Percentiles rank a stretch among this genome's conserved stretches.
Evolutionary conservation across 108 stramenopile genomes (phyloP).

Genomic region (Chaetoceros muelleri): DNA sequence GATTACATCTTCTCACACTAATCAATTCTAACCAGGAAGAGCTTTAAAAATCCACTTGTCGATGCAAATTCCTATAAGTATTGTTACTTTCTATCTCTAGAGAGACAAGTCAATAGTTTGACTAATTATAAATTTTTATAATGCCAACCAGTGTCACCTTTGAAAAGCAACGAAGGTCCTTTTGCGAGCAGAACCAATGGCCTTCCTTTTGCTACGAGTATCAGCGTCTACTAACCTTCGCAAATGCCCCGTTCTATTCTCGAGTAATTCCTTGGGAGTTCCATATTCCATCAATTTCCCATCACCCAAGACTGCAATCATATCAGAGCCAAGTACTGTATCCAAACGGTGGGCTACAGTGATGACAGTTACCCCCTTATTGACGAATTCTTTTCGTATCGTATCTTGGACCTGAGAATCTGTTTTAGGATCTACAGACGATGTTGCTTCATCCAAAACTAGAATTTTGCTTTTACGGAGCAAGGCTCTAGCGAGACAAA

Average conservation of each 20-base stretch:
- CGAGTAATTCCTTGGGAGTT: slow-evolving; percentile 39
- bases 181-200: too few species aligned
- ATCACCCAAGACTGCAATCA: slow-evolving; percentile 81
- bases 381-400: slow-evolving; percentile 61
- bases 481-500: slow-evolving; percentile 88
- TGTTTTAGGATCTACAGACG: slow-evolving; percentile 60
- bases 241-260: slow-evolving; percentile 32
- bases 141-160: too few species aligned
- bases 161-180: too few species aligned
- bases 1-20: too few species aligned
- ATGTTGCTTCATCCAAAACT: slow-evolving; percentile 82
- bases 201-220: slow-evolving; percentile 29
- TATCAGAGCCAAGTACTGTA: slow-evolving; percentile 85
- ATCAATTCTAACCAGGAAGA: too few species aligned
- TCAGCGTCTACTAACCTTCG: slow-evolving; percentile 46
- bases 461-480: slow-evolving; percentile 68
- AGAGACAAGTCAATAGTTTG: too few species aligned
- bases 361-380: slow-evolving; percentile 74
- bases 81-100: too few species aligned
- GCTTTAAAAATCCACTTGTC: too few species aligned
- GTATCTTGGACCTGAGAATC: slow-evolving; percentile 67
- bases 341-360: slow-evolving; percentile 87
- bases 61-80: too few species aligned
- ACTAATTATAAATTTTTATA: too few species aligned
- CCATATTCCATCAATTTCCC: slow-evolving; percentile 76